Percentiles rank a stretch among this genome's conserved stretches.
These are phyloP conservation scores for Boletellus emodensis DNA, from an alignment of 768 basidiomycete species.

Conservation along the genomic window DNA sequence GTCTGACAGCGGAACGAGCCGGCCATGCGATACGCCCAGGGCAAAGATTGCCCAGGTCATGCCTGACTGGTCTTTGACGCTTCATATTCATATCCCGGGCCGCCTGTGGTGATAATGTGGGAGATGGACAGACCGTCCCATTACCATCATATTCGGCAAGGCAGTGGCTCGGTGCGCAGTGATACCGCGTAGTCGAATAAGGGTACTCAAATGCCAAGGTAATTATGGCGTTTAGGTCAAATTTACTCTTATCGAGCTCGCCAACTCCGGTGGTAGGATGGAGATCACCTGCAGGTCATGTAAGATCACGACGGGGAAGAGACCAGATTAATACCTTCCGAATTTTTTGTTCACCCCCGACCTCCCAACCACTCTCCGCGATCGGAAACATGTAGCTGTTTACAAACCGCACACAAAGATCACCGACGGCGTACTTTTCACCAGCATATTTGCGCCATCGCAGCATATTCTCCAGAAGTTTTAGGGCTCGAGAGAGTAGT, in stretches of 20 bases:
- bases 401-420: slow-evolving; percentile 53
- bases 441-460: slow-evolving; percentile 73
- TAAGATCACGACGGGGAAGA: slow-evolving; percentile 2
- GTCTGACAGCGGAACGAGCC: slow-evolving; percentile 73
- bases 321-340: slow-evolving; percentile 45
- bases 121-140: slow-evolving; percentile 27
- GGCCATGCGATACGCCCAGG: slow-evolving; percentile 21
- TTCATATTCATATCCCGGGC: slow-evolving; percentile 49
- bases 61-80: slow-evolving; percentile 50
- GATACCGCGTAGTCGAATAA: not conserved
- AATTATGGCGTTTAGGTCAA: slow-evolving; percentile 12
- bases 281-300: slow-evolving; percentile 18
- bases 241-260: slow-evolving; percentile 16
- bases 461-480: slow-evolving; percentile 70
- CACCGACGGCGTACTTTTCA: slow-evolving; percentile 53
- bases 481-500: slow-evolving; percentile 61
- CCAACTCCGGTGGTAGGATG: slow-evolving; percentile 25
- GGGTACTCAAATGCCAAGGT: slow-evolving; percentile 4
- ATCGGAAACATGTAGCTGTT: slow-evolving; percentile 58
- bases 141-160: slow-evolving; percentile 33
- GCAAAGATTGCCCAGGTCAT: not conserved
- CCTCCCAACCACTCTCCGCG: slow-evolving; percentile 80
- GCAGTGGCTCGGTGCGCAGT: slow-evolving; percentile 21
- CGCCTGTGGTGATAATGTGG: slow-evolving; percentile 38
- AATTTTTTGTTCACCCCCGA: slow-evolving; percentile 69